Conservation (phyloP, 108 stramenopile species). For the Pseudonitzschia multiseries region DNA sequence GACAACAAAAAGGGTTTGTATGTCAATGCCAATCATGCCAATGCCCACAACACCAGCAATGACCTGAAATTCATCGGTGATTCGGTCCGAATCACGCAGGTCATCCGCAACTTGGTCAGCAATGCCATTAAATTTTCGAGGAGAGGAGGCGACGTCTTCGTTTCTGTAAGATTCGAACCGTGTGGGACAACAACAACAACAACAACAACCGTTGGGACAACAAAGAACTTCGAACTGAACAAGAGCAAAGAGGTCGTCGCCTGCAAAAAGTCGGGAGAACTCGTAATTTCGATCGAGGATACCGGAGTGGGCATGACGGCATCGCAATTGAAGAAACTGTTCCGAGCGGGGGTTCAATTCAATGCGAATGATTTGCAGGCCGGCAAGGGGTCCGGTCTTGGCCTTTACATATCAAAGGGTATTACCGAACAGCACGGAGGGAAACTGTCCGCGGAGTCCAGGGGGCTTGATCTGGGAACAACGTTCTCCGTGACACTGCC, state of each 20-base stretch:
- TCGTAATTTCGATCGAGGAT: conserved; percentile 39
- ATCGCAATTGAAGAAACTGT: conserved; percentile 38
- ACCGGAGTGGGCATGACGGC: conserved; percentile 46
- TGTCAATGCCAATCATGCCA: not conserved
- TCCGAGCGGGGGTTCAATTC: conserved; percentile 50
- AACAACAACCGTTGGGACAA: no score
- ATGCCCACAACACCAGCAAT: not conserved
- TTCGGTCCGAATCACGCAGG: conserved; percentile 28
- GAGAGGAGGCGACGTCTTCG: conserved; percentile 20
- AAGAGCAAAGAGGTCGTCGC: conserved; percentile 18
- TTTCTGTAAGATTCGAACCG: not conserved
- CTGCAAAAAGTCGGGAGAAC: conserved; percentile 18
- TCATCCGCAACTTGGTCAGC: conserved; percentile 40
- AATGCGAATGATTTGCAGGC: conserved; percentile 52
- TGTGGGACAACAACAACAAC: no score
- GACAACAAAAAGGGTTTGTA: no score
- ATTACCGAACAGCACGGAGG: conserved; percentile 51
- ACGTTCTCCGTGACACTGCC: conserved; percentile 46
- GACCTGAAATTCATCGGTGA: conserved; percentile 31
- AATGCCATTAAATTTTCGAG: conserved; percentile 42
- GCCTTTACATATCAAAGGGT: conserved; percentile 52
- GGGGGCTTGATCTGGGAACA: conserved; percentile 37
- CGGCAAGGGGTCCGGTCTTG: conserved; percentile 61
- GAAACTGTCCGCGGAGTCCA: conserved; percentile 32
- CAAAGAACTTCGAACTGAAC: conserved; percentile 7